Conservation (phyloP, 805 yeast species). For the Lipomyces starkeyi region DNA sequence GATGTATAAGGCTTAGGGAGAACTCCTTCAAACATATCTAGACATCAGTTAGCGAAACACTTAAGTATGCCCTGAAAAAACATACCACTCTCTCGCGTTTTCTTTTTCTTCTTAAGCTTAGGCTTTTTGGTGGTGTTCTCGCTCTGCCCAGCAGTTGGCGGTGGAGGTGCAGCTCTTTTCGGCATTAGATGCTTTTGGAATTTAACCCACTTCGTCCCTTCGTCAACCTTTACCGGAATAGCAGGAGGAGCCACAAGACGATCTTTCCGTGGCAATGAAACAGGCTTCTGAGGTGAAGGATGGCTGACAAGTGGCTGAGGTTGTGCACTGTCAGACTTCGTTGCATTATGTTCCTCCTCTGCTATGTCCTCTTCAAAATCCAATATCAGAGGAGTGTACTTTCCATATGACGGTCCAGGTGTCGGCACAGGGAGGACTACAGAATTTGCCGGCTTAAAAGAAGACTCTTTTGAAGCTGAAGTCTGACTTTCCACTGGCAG, state of each 20-base stretch:
- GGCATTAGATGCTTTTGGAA: constrained; percentile 23
- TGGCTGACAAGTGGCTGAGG: neutral
- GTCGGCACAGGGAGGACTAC: neutral
- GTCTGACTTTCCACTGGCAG: neutral
- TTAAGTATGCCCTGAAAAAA: neutral
- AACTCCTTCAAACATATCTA: constrained; percentile 22
- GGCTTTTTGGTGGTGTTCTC: neutral
- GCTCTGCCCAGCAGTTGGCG: constrained; percentile 17
- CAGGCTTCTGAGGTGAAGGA: neutral
- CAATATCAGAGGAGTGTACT: constrained; percentile 7
- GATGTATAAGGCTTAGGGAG: constrained; percentile 15
- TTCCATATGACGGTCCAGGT: neutral
- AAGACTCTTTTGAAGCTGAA: neutral
- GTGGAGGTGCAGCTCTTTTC: constrained; percentile 23
- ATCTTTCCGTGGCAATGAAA: neutral
- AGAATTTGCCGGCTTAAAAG: neutral
- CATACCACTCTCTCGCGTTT: constrained; percentile 15
- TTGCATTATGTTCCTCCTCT: neutral
- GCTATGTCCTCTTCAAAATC: neutral
- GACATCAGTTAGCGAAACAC: neutral
- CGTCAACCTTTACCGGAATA: neutral
- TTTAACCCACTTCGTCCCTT: constrained; percentile 16
- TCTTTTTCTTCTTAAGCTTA: constrained; percentile 8
- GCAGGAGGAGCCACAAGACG: neutral
- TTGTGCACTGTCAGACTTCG: neutral